phyloP scores from a whole-genome alignment of 805 yeast species.

The Myxozyma melibiosi region DNA sequence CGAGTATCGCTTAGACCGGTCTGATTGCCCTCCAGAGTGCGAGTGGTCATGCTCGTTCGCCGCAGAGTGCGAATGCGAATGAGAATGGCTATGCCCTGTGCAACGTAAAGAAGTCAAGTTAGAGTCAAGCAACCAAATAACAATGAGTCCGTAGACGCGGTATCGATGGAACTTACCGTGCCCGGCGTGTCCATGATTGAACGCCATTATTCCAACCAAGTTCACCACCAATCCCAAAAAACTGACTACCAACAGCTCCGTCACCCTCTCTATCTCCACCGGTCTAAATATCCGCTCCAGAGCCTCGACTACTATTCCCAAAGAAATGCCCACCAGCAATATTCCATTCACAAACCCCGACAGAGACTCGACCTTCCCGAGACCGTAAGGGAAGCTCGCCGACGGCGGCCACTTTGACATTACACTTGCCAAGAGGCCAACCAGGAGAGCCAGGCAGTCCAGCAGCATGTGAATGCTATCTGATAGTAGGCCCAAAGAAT shows the following conservation, averaged over 20 bases:
- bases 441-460: slow-evolving; percentile 86
- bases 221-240: slow-evolving; percentile 83
- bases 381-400: slow-evolving; percentile 82
- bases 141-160: too few species aligned
- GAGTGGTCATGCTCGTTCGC: slow-evolving; percentile 29
- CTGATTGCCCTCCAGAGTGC: slow-evolving; percentile 2
- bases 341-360: slow-evolving; percentile 97
- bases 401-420: slow-evolving; percentile 61
- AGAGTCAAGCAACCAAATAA: not conserved
- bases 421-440: slow-evolving; percentile 86
- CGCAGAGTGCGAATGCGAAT: slow-evolving; percentile 35
- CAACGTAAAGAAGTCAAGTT: not conserved
- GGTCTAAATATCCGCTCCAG: slow-evolving; percentile 79
- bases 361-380: slow-evolving; percentile 80
- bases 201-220: slow-evolving; percentile 89
- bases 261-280: slow-evolving; percentile 72
- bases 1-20: slow-evolving; percentile 6
- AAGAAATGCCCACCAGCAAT: slow-evolving; percentile 80
- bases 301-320: slow-evolving; percentile 86
- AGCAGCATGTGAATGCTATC: slow-evolving; percentile 96
- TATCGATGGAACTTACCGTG: slow-evolving; percentile 43
- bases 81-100: slow-evolving; percentile 44
- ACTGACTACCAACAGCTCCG: slow-evolving; percentile 83
- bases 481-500: slow-evolving; percentile 85
- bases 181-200: slow-evolving; percentile 74